Base-by-base conservation (phyloP, 192 early-diverging fungal species). In the Linnemannia schmuckeri region DNA sequence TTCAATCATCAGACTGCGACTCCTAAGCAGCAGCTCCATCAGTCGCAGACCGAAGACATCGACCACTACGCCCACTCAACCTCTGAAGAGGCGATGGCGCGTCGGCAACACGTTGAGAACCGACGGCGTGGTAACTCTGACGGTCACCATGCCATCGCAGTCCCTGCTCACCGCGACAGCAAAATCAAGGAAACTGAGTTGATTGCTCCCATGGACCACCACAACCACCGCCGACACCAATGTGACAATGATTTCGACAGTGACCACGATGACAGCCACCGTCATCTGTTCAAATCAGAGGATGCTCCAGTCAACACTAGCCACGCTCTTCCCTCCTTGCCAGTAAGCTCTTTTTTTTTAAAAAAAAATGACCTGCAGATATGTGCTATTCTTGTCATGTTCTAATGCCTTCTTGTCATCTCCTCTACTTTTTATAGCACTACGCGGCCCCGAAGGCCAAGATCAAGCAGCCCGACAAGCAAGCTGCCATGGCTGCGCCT, bases 211-310 rank as follows among this genome's bases (percentile, higher is more conserved):
- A 41, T 49, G 9, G 70, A 79, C 47, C 68, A 78, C 44, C 76
- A 77, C 27, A 66, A 77, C 30, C 63, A 77, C 35, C 47, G 55
- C 35, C 66, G 63, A 18, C 69, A 71, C 69, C 77, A 78, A 33
- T 72, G 70, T 4, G 24, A 22, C 54, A 4, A 30, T 27, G 74
- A 75, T 10, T 15, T 57, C 12, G 55, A 52, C 17, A 75, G 47
- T 7, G 74, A 63, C 54, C 74, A 75, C 52, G 46, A 75, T 12
- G 74, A 75, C 1, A 75, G 74, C 33, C 52, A 75, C 20, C 27
- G 30, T 13, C 74, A 75, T 20, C 22, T 47, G 2, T 47, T 13
- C 46, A 9, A 47, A 4, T 47, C 46, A 15, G 4, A 47, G 4
- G 5, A 47, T 47, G 4, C 46, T 15, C 46, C 5, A 47, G 8